Evolutionary conservation across 495 filamentous ascomycete genomes (phyloP), one percentile per base, ranked within the genome.

Genomic region (Neurospora tetrasperma): DNA sequence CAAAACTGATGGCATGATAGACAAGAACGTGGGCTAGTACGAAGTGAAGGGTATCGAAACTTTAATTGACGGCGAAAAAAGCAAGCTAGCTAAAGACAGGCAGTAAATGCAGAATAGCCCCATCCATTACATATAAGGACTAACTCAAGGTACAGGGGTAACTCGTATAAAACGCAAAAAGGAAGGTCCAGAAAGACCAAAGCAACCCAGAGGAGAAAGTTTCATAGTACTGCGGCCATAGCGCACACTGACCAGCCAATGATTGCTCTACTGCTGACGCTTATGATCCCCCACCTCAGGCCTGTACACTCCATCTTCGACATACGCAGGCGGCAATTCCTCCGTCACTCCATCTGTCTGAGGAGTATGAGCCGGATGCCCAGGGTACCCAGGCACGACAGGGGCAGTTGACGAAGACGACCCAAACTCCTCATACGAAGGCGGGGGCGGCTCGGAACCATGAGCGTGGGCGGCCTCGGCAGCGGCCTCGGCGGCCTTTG

Each of bases 401-500:
- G 66, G 73, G 2, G 68, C 41, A 10, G 70, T 35, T n/a, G 20
- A 71, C 23, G 41, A 71, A 71, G n/a, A 46, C 54, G 54, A 62
- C 11, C 54, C 54, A 5, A 62, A 62, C 54, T 62, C 54, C 54
- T 35, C 12, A 35, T 62, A 62, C 27, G 27, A 62, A 62, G 54
- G 54, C 54, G 54, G 54, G 23, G 69, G 70, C 18, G 46, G 73
- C n/a, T 20, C 46, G 27, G 31, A 38, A 31, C 44, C 46, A 38
- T 41, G 18, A 5, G 68, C 62, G 4, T 41, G 20, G 46, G 35
- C 42, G 0, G 72, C 40, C 46, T 79, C 77, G 3, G 77, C 76
- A 11, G 77, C 79, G 0, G 79, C 79, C 62, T 80, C 79, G 23
- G 75, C 76, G 1, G 75, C 78, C 66, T 80, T 80, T 8, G 74